A percentile compares a stretch with the other conserved stretches of the same genome.
Evolutionary conservation across 1,284 basidiomycete genomes (phyloP).

Genomic region (Microstroma glucosiphilum): DNA sequence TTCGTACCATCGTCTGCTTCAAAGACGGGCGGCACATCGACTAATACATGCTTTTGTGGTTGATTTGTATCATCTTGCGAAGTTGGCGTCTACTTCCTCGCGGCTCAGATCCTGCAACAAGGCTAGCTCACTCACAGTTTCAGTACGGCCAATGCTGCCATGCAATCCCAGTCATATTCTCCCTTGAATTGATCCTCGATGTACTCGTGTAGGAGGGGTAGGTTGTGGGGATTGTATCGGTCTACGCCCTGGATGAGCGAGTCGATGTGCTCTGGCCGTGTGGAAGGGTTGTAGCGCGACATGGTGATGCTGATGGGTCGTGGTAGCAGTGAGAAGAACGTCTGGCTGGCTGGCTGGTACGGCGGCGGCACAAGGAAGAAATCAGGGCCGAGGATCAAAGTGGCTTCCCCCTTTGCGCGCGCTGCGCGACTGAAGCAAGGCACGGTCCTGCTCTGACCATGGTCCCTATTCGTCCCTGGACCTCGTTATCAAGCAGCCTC

Average conservation of each 20-base stretch:
- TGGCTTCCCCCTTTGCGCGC: too few species aligned
- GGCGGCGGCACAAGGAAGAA: too few species aligned
- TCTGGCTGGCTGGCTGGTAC: too few species aligned
- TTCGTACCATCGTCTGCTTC: background rate
- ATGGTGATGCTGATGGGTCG: conserved; percentile 1
- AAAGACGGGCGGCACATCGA: conserved; percentile 6
- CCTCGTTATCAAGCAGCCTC: too few species aligned
- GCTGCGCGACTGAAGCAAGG: too few species aligned
- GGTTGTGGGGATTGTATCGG: conserved; percentile 90
- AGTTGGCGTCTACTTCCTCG: background rate
- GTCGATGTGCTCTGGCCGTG: conserved; percentile 41
- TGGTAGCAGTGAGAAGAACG: background rate
- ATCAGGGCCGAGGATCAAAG: too few species aligned
- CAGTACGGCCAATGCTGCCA: background rate
- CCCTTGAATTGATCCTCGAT: conserved; percentile 52
- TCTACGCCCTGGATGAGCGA: conserved; percentile 58
- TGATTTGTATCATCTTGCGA: conserved; percentile 2
- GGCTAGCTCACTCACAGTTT: background rate
- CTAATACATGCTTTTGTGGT: conserved; percentile 8
- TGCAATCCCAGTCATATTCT: background rate
- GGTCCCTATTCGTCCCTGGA: too few species aligned
- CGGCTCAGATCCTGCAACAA: too few species aligned
- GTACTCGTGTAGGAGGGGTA: conserved; percentile 87
- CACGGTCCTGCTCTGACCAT: too few species aligned
- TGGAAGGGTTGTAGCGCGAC: conserved; percentile 20